Evolutionary conservation across 2,329 filamentous ascomycete genomes (phyloP).

Genomic region (Claviceps sp.): DNA sequence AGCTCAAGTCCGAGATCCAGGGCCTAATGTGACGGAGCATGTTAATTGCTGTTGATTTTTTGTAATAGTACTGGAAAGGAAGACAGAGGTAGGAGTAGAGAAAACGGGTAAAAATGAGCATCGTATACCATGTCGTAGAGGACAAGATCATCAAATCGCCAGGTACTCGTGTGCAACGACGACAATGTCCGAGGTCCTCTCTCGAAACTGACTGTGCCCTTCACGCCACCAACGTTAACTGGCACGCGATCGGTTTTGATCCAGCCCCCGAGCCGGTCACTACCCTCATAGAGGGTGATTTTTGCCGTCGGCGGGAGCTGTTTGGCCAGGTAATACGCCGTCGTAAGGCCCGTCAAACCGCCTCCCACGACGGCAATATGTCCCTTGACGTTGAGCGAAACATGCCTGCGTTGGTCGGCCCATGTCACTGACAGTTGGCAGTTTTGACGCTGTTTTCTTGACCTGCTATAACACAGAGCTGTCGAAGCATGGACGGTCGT

Average conservation of each 20-base stretch:
- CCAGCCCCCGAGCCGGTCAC: conserved; percentile 67
- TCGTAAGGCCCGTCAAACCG: conserved; percentile 69
- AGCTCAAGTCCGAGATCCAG: conserved; percentile 27
- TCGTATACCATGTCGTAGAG: conserved; percentile 57
- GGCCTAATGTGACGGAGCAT: conserved; percentile 10
- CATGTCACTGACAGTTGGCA: conserved; percentile 1
- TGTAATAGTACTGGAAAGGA: neutral
- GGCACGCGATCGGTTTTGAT: conserved; percentile 52
- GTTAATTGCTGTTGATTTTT: conserved; percentile 1
- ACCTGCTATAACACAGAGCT: neutral
- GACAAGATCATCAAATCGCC: conserved; percentile 46
- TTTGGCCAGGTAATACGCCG: conserved; percentile 63
- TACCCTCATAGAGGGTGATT: conserved; percentile 72
- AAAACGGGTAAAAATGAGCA: neutral
- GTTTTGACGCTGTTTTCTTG: conserved; percentile 5
- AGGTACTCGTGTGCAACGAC: conserved; percentile 26
- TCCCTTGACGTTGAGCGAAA: conserved; percentile 14
- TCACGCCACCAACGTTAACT: conserved; percentile 41
- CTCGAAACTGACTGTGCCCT: conserved; percentile 58
- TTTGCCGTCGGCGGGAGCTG: conserved; percentile 48
- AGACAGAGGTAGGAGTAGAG: too few relatives aligned
- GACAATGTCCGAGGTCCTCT: conserved; percentile 69
- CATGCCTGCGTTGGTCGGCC: conserved; percentile 2
- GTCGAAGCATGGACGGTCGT: neutral
- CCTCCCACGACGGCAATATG: conserved; percentile 60